Evolutionary conservation across 2,329 filamentous ascomycete genomes (phyloP), one percentile per base, ranked within the genome.

Genomic region (Aspergillus thermomutatus): DNA sequence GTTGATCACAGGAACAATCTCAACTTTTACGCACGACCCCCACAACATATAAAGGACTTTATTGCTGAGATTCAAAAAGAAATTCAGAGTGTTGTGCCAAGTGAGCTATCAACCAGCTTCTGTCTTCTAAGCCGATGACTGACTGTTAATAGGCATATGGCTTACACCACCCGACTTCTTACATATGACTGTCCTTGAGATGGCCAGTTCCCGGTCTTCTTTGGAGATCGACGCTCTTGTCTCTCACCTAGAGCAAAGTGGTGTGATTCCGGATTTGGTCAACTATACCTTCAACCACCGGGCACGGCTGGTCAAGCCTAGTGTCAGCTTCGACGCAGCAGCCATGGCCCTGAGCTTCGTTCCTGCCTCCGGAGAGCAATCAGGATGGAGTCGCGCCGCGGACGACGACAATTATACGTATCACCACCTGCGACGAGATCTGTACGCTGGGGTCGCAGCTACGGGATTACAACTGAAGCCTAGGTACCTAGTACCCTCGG

Each of bases 311-410:
- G 84, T 95, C 58, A 94, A 89, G 72, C 93, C 93, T 1, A 81
- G 89, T 70, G 72, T 97, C 48, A 91, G 90, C 25, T 96, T 89
- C 69, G 93, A 97, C 70, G 83, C 90, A 1, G 87, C 91, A 4
- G 93, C 92, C 17, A 80, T 97, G 54, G 93, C 93, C 1, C 76
- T 97, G 34, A 94, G 90, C 26, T 97, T 95, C 73, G 77, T 97
- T 1, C 92, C 93, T 0, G 91, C 90, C 0, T 82, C 86, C 3
- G 86, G 85, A 10, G 88, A 91, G 75, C 66, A 71, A 1, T 62
- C 70, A 14, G 56, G 64, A 11, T 64, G 67, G 46, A 72, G 73
- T 14, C 70, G 77, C 17, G 75, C 64, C 2, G 49, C 53, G 1
- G 67, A 80, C 41, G 81, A 84, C 19, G 89, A 94, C 63, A 68